Evolutionary conservation across 345 rosid species (phyloP), one percentile per base, ranked within the genome.

Genomic region (Alliaria petiolata): DNA sequence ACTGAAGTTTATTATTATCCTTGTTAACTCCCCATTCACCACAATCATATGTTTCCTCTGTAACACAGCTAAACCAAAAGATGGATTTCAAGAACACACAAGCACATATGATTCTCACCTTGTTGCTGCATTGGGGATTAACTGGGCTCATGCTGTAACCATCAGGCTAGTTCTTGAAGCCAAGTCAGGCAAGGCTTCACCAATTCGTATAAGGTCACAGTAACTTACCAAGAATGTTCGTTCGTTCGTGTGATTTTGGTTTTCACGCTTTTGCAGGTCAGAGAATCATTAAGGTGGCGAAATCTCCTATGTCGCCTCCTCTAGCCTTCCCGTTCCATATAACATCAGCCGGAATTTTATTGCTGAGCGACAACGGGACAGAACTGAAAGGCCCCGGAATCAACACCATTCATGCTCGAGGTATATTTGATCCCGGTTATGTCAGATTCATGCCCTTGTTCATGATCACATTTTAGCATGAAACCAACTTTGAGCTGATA

Each of bases 131-230:
- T 61, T 88, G 61, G 96, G 96, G 11, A 77, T 88, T 70, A 81
- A 87, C 12, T 92, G 98, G 95, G 91, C 98, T 50, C 98, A 90
- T 76, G 84, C 98, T 61, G 93, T 90, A 68, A 92, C 91, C 54
- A 80, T 82, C 39, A 87, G 93, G 44, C 80, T 88, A 40, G 83
- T 88, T 69, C 85, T 92, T 45, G 97, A 90, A 82, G 68, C 85
- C 61, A 88, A 79, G 71, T 87, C 87, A 83, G 98, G 98, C 80
- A 71, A 40, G 52, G 31, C 38, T 72, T 70, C 31, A 31, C 53
- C 3, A 5, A 9, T 2, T 50, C 6, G 7, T 38, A 30, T 31
- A 7, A 53, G 36, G 62, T 31, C 1, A 22, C 26, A 62, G 17
- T 33, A 33, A 33, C 53, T 34, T 28, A 53, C 7, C 7, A 31